phyloP scores from a whole-genome alignment of 75 land plant genomes.

The Cunninghamia lanceolata region DNA sequence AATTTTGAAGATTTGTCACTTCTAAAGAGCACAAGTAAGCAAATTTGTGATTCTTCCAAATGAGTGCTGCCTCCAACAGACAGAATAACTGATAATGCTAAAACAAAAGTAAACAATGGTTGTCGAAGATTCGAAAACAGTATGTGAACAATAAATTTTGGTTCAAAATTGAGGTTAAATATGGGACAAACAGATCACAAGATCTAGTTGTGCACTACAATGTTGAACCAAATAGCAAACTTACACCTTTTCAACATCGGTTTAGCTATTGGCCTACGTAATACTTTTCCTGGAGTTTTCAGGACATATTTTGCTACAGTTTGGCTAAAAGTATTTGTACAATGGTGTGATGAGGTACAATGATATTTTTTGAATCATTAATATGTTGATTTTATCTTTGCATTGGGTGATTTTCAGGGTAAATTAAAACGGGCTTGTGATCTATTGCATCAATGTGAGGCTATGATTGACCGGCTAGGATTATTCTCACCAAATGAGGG shows the following conservation, averaged over 20 bases:
- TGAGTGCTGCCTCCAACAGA: not conserved
- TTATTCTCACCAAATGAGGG: constrained; percentile 88
- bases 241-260: constrained; percentile 93
- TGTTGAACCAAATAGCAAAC: constrained; percentile 52
- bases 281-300: constrained; percentile 19
- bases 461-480: constrained; percentile 73
- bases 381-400: not conserved
- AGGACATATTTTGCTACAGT: not conserved
- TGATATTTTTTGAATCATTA: not conserved
- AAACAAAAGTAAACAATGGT: constrained; percentile 4
- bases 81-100: not conserved
- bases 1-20: constrained; percentile 11
- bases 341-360: not conserved
- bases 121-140: not conserved
- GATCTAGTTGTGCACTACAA: constrained; percentile 59
- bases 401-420: constrained; percentile 37
- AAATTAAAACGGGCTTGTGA: constrained; percentile 57
- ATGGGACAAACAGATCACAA: constrained; percentile 67
- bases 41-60: constrained; percentile 9
- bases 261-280: constrained; percentile 54
- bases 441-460: constrained; percentile 49
- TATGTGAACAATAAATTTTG: not conserved
- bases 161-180: constrained; percentile 41
- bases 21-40: not conserved
- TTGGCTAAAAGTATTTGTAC: not conserved